Evolutionary conservation across 2,329 filamentous ascomycete species (phyloP), one percentile per base, ranked within the genome.

Genomic region (Penicillium sp.): DNA sequence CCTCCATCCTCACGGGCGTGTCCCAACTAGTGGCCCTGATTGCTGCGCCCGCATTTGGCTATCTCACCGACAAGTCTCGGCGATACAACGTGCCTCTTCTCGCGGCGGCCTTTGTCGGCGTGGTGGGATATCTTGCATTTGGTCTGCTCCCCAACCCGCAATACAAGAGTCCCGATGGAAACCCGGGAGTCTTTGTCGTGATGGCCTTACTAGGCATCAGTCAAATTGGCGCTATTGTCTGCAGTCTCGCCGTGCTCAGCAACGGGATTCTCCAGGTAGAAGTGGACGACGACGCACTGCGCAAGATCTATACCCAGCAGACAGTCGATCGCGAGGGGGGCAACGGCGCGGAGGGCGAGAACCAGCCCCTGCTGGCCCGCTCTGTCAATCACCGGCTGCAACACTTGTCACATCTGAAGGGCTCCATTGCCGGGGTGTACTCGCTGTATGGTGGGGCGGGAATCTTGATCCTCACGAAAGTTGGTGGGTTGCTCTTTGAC

Each of bases 141-240:
- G 91, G 91, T 0, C 82, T 85, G n/a, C 81, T 96, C 2, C 77
- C 83, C 14, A 96, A 88, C 67, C 92, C 93, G 0, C 90, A 96
- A 69, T 87, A 87, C 56, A 85, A 83, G 33, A 87, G 87, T 4
- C 81, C 89, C 27, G 86, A 90, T 36, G 91, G 90, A 18, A 86
- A 82, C 36, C 83, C 85, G 0, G 80, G 78, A 11, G 87, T 96
- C 16, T 92, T 96, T 70, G 64, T 93, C 13, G 84, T 94, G 16
- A 91, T 92, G 43, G 85, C 89, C 0, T 78, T 96, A 18, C 86
- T 98, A 40, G 95, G 95, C 14, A 86, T 96, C 70, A 96, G 91
- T 69, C 95, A 99, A 76, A 98, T 99, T 61, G 95, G 94, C 2
- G 90, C 92, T 11, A 98, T 99, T 59, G 95, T 99, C 0, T 97